Conservation (phyloP, 2,329 filamentous ascomycete species). For the Aspergillus vadensis region DNA sequence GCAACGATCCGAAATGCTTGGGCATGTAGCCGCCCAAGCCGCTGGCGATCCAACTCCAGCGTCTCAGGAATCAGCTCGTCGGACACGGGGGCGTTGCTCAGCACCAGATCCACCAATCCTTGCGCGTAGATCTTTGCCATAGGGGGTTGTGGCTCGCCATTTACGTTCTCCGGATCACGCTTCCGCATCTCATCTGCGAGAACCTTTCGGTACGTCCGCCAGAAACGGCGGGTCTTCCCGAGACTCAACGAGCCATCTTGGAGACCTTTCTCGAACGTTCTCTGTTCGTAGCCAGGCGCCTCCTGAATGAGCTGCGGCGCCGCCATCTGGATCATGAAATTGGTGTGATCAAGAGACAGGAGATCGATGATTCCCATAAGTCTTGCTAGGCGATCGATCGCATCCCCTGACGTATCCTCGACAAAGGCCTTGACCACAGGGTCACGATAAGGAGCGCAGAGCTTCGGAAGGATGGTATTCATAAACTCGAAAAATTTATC, state of each 20-base stretch:
- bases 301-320: constrained; percentile 63
- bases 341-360: constrained; percentile 65
- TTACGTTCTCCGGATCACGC: constrained; percentile 41
- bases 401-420: constrained; percentile 55
- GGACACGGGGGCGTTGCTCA: constrained; percentile 55
- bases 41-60: constrained; percentile 57
- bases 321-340: constrained; percentile 64
- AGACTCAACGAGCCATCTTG: constrained; percentile 54
- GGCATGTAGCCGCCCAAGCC: constrained; percentile 56
- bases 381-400: constrained; percentile 64
- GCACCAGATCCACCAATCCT: constrained; percentile 60
- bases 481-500: constrained; percentile 66
- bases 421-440: constrained; percentile 58
- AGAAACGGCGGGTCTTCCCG: constrained; percentile 58
- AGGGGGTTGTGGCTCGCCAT: constrained; percentile 39
- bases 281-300: constrained; percentile 62
- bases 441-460: constrained; percentile 67
- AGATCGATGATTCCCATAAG: constrained; percentile 65
- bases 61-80: constrained; percentile 62
- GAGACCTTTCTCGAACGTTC: constrained; percentile 59
- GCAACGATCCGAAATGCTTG: constrained; percentile 60
- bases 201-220: constrained; percentile 45
- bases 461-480: constrained; percentile 62
- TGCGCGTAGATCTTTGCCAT: constrained; percentile 57
- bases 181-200: constrained; percentile 55